Base-by-base conservation (phyloP, 352 stramenopile species). In the Globisporangium nodosum region DNA sequence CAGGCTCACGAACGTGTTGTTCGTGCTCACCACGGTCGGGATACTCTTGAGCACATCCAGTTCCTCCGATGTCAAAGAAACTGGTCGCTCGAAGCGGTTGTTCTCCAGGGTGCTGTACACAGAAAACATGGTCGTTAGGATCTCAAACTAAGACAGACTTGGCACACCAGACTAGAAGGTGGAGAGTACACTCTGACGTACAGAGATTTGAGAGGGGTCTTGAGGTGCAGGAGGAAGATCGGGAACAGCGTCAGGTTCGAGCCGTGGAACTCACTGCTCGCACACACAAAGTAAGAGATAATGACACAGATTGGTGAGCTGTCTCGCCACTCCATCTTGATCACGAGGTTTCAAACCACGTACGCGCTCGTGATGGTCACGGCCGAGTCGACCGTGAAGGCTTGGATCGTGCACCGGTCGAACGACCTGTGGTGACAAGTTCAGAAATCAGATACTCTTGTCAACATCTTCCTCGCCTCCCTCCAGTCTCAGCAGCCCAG, bases 401-500 rank as follows among this genome's bases (percentile, higher is more conserved):
- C 64, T 3, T 68, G 46, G 40, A 87, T 66, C 15, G 62, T 71
- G 11, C 65, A 61, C 7, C 60, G 47, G 30, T 81, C 71, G 58
- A 89, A 78, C 9, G 76, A 66, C 51, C 78, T 88, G 52, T 31
- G 20, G 18, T 2, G 9, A n/a, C 20, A 45, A 39, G 1, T 27
- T 4, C 20, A 42, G 8, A 52, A 15, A 15, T 20, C 18, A 24
- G 20, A 31, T 5, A 52, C 55, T 21, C 21, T 27, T 4, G 58
- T 31, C 16, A 52, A 5, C 13, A 24, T 40, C 1, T 9, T 52
- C 35, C 3, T 21, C 27, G n/a, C 24, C 21, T 43, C 16, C 18
- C 27, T 54, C 30, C 27, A 43, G 3, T 3, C 9, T 13, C 16
- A 18, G 49, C 20, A 37, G 6, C 9, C 9, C 31, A 54, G 33